Evolutionary conservation across 78 protist genomes (phyloP).

Genomic region (Pigoraptor vietnamica): DNA sequence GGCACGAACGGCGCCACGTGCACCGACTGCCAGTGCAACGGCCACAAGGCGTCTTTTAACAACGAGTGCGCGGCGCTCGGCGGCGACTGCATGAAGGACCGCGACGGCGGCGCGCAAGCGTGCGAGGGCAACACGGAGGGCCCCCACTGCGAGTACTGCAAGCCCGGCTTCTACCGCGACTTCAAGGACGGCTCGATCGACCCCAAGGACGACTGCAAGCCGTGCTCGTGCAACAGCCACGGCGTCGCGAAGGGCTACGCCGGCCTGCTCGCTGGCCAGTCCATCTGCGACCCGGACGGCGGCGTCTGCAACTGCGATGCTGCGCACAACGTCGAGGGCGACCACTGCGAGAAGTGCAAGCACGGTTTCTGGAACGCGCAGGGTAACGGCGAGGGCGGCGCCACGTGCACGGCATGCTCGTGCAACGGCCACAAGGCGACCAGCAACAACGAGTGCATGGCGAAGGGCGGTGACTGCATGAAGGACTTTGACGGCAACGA

Average conservation of each 20-base stretch:
- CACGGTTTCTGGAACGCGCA: neutral
- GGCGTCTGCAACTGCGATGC: conserved; percentile 4
- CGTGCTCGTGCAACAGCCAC: conserved; percentile 7
- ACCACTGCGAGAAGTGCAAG: neutral
- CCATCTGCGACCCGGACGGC: neutral
- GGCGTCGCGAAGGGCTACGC: neutral
- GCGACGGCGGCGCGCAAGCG: neutral
- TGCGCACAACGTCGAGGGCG: neutral
- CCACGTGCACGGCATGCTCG: neutral
- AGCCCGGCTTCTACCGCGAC: conserved; percentile 4
- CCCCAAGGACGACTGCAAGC: neutral
- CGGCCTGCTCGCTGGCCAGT: neutral
- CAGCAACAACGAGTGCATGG: neutral
- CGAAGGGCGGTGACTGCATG: neutral
- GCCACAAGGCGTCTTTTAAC: neutral
- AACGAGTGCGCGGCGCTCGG: neutral
- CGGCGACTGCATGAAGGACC: neutral
- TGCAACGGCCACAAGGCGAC: conserved; percentile 2
- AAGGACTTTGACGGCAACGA: neutral
- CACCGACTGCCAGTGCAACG: neutral
- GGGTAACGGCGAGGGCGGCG: neutral
- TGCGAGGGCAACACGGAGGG: conserved; percentile 3
- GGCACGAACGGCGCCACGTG: neutral
- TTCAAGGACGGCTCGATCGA: neutral
- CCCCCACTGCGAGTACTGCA: neutral